Percentiles rank a stretch among this genome's conserved stretches.
These are phyloP conservation scores for Parietichytrium sp. DNA, from an alignment of 108 stramenopile species.

Conservation along the genomic window DNA sequence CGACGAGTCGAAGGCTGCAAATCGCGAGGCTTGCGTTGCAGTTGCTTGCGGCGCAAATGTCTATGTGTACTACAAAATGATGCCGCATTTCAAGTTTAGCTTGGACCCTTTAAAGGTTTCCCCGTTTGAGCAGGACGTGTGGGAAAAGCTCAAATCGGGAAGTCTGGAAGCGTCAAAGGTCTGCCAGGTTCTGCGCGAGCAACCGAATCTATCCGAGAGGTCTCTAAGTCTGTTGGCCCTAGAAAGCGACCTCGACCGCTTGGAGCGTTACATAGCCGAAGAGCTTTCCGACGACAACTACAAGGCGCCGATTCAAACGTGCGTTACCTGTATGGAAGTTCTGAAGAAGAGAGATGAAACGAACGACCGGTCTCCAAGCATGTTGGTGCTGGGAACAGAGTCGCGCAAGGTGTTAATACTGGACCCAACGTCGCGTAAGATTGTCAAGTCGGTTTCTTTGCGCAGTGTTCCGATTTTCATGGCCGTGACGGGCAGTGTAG, in stretches of 20 bases:
- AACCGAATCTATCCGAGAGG: not conserved
- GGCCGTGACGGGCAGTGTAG: slow-evolving; percentile 52
- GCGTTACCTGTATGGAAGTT: slow-evolving; percentile 59
- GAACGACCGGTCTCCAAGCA: slow-evolving; percentile 24
- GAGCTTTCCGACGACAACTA: slow-evolving; percentile 37
- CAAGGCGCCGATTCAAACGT: slow-evolving; percentile 40
- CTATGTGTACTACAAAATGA: slow-evolving; percentile 54
- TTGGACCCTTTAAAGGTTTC: slow-evolving; percentile 40
- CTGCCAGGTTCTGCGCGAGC: slow-evolving; percentile 20
- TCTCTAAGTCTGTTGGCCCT: slow-evolving; percentile 22
- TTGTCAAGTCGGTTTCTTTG: slow-evolving; percentile 29
- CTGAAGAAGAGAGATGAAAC: slow-evolving; percentile 42
- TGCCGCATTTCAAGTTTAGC: slow-evolving; percentile 60
- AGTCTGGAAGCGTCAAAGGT: not conserved
- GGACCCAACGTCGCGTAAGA: slow-evolving; percentile 49
- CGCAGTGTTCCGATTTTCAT: slow-evolving; percentile 51
- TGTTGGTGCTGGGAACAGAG: slow-evolving; percentile 63
- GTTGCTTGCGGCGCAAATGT: slow-evolving; percentile 59
- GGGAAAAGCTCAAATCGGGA: slow-evolving; percentile 26
- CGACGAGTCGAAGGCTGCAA: not conserved
- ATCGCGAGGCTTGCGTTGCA: slow-evolving; percentile 36
- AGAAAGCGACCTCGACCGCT: not conserved
- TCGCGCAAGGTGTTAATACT: slow-evolving; percentile 50
- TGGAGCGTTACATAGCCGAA: not conserved
- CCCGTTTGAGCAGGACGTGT: slow-evolving; percentile 22